Percentiles rank a stretch among this genome's conserved stretches.
Conservation (phyloP, 1,284 basidiomycete species). For the Trametes polyzona region DNA sequence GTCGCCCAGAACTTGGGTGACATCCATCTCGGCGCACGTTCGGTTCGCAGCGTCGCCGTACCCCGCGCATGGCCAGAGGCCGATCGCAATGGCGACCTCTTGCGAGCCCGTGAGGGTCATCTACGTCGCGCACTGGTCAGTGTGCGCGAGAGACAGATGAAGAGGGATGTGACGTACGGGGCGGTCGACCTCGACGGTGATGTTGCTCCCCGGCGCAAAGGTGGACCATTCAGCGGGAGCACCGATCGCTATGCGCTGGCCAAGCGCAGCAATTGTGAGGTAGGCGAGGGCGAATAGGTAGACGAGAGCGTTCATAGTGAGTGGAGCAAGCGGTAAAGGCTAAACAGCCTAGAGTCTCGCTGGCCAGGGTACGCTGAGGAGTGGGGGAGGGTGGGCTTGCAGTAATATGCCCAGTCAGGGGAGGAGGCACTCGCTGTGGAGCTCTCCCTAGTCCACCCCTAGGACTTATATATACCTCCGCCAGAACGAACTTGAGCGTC, state of each 20-base stretch:
- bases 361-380: too few species aligned
- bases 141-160: neutral
- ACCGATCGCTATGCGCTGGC: constrained; percentile 46
- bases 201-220: constrained; percentile 39
- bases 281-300: constrained; percentile 2
- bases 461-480: constrained; percentile 1
- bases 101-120: constrained; percentile 41
- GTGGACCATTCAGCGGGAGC: constrained; percentile 39
- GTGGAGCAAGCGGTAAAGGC: too few species aligned
- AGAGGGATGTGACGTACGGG: constrained; percentile 40
- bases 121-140: constrained; percentile 31
- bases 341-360: too few species aligned
- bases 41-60: constrained; percentile 15
- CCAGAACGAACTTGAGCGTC: neutral
- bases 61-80: constrained; percentile 39
- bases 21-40: constrained; percentile 34
- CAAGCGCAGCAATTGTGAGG: constrained; percentile 32
- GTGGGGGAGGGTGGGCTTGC: neutral
- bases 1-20: constrained; percentile 41
- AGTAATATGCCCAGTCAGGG: constrained; percentile 1
- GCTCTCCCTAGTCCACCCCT: neutral
- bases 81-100: constrained; percentile 52
- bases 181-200: constrained; percentile 48
- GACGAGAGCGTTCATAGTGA: constrained; percentile 3
- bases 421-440: constrained; percentile 12